Base-by-base conservation (phyloP, 345 rosid genomes). In the Melaleuca quinquenervia region DNA sequence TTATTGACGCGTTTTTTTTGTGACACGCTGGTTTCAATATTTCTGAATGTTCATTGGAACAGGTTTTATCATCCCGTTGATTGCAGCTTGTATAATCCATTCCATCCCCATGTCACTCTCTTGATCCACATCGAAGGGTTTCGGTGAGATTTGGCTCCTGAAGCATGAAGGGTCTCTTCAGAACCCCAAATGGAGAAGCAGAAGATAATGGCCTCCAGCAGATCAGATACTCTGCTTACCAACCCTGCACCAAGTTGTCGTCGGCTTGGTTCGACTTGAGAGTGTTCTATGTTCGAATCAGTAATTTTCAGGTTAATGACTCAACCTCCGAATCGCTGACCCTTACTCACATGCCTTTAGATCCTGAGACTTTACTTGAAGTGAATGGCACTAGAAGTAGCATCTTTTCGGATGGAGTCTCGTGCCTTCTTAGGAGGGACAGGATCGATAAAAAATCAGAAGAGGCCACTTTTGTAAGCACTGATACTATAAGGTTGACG, bases 381-480 rank as follows among this genome's bases (percentile, higher is more conserved):
- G 94, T 96, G 6, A 95, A 96, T 84, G 98, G 99, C 70, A 90
- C 85, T 49, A 87, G 96, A 83, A 90, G 88, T 89, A 87, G 95
- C 76, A 84, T 90, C 52, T 91, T 92, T 89, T 93, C 94, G 7
- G 95, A 90, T 87, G 98, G 94, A 41, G 91, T 91, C 74, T 89
- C 91, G 13, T 91, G 94, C 44, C 89, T 91, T 88, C 98, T 97
- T 52, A 94, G 98, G 88, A 87, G 98, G 85, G 98, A 95, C 87
- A 90, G 98, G n/a, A 91, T 92, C 5, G 97, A 94, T 86, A 97
- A 90, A 92, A 93, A 89, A 90, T 93, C 96, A 0, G 96, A 95
- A 82, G 99, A 92, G 82, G 98, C 94, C 80, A 97, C 98, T 8
- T 97, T 96, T 83, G 95, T 97, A 8, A 93, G 98, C 90, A 97